phyloP scores from a whole-genome alignment of 2,329 filamentous ascomycete genomes.

The Tolypocladium ovalisporum region DNA sequence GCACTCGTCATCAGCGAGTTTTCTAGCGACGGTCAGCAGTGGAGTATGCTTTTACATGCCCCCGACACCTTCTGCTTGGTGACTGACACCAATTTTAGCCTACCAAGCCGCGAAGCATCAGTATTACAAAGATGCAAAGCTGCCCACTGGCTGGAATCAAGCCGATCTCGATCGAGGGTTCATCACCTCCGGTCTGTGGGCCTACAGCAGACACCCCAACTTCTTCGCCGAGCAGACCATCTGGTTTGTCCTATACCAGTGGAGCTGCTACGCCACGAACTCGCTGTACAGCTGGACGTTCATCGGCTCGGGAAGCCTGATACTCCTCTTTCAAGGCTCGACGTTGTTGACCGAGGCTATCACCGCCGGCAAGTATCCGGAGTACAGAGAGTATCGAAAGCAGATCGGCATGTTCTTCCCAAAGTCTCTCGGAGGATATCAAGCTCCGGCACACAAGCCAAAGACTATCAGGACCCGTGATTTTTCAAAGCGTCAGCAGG shows the following conservation, averaged over 20 bases:
- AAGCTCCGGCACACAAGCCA: constrained; percentile 23
- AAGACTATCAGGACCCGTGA: constrained; percentile 42
- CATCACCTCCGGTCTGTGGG: constrained; percentile 73
- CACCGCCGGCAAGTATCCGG: constrained; percentile 71
- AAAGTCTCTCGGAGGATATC: constrained; percentile 32
- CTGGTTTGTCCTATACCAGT: constrained; percentile 82
- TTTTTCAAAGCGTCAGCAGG: constrained; percentile 31
- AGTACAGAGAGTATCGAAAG: constrained; percentile 76
- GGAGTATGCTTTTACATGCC: constrained; percentile 40
- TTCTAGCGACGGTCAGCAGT: constrained; percentile 87
- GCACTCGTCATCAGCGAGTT: constrained; percentile 54
- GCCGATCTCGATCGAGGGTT: constrained; percentile 86
- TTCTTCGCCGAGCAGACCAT: constrained; percentile 86
- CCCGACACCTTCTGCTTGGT: not conserved
- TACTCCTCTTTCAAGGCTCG: constrained; percentile 80
- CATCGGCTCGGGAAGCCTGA: constrained; percentile 55
- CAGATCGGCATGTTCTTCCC: constrained; percentile 80
- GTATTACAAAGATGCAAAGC: constrained; percentile 63
- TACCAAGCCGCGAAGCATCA: constrained; percentile 72
- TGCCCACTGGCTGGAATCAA: constrained; percentile 53
- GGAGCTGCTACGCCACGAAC: constrained; percentile 67
- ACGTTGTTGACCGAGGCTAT: constrained; percentile 81
- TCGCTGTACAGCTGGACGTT: constrained; percentile 70
- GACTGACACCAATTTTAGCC: constrained; percentile 26
- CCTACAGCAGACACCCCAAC: constrained; percentile 85